Conservation (phyloP, 192 early-diverging fungal species). For the Thamnidium elegans region DNA sequence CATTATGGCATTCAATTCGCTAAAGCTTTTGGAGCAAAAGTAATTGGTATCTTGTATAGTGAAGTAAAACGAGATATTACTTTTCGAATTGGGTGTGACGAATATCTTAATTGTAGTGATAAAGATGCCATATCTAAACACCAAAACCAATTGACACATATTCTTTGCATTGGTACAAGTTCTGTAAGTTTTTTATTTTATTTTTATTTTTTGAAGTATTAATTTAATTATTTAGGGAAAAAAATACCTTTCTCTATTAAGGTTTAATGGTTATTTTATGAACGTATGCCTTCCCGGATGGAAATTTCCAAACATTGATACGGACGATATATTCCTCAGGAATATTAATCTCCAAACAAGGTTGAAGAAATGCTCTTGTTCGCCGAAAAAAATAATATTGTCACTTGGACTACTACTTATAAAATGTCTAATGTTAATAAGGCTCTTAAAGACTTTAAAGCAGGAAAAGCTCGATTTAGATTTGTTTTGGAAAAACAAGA, state of each 20-base stretch:
- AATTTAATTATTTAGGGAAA: background rate
- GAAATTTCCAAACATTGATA: constrained; percentile 12
- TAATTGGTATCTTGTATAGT: constrained; percentile 53
- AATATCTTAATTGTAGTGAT: constrained; percentile 23
- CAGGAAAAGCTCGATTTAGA: constrained; percentile 53
- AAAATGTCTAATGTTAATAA: constrained; percentile 50
- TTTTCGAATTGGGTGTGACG: constrained; percentile 51
- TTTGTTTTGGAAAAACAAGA: constrained; percentile 59
- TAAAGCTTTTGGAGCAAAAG: constrained; percentile 44
- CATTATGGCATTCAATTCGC: constrained; percentile 61
- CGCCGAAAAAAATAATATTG: constrained; percentile 56
- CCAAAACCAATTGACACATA: constrained; percentile 25
- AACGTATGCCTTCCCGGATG: constrained; percentile 61
- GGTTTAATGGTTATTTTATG: constrained; percentile 53
- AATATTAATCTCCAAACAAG: constrained; percentile 46
- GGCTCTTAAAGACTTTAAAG: constrained; percentile 48
- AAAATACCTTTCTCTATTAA: constrained; percentile 7
- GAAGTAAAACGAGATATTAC: constrained; percentile 60
- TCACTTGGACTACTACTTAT: constrained; percentile 51
- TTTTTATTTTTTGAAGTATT: constrained; percentile 3
- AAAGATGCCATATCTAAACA: constrained; percentile 6
- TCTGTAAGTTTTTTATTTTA: too few relatives aligned
- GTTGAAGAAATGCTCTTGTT: constrained; percentile 62
- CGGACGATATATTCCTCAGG: constrained; percentile 7
- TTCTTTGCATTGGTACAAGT: constrained; percentile 20